phyloP scores from a whole-genome alignment of 1,139 yeast genomes.

The Yamadazyma songkhlaensis region DNA sequence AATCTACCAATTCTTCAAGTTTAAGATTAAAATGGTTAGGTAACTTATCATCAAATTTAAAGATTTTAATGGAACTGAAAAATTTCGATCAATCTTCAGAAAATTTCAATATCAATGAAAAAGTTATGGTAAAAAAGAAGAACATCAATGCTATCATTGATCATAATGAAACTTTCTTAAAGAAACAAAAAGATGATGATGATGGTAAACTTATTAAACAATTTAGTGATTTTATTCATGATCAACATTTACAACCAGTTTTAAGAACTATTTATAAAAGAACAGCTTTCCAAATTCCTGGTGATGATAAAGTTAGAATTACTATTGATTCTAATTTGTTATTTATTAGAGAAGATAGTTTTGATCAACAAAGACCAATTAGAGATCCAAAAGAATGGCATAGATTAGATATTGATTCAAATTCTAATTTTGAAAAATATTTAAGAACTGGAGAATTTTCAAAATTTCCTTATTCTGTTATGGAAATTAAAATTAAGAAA shows the following conservation, averaged over 20 bases:
- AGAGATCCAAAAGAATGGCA: slow-evolving; percentile 92
- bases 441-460: slow-evolving; percentile 83
- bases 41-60: slow-evolving; percentile 69
- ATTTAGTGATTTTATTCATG: slow-evolving; percentile 61
- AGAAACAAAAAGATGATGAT: slow-evolving; percentile 20
- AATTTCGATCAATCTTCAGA: slow-evolving; percentile 59
- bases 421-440: slow-evolving; percentile 64
- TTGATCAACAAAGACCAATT: slow-evolving; percentile 80
- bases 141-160: slow-evolving; percentile 28
- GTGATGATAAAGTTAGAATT: slow-evolving; percentile 87
- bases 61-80: slow-evolving; percentile 77
- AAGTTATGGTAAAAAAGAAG: slow-evolving; percentile 75
- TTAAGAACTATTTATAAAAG: slow-evolving; percentile 84
- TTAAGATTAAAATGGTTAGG: slow-evolving; percentile 92
- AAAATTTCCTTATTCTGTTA: slow-evolving; percentile 86
- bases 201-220: slow-evolving; percentile 49
- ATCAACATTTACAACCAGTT: slow-evolving; percentile 75
- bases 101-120: slow-evolving; percentile 52
- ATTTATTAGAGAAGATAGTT: slow-evolving; percentile 87
- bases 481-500: slow-evolving; percentile 80
- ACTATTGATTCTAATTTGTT: slow-evolving; percentile 85
- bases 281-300: slow-evolving; percentile 97
- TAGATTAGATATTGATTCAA: slow-evolving; percentile 82
- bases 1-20: slow-evolving; percentile 67
- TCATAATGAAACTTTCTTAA: slow-evolving; percentile 28